These are phyloP conservation scores for Suhomyces faveliae DNA, from an alignment of 805 yeast genomes.

Conservation along the genomic window DNA sequence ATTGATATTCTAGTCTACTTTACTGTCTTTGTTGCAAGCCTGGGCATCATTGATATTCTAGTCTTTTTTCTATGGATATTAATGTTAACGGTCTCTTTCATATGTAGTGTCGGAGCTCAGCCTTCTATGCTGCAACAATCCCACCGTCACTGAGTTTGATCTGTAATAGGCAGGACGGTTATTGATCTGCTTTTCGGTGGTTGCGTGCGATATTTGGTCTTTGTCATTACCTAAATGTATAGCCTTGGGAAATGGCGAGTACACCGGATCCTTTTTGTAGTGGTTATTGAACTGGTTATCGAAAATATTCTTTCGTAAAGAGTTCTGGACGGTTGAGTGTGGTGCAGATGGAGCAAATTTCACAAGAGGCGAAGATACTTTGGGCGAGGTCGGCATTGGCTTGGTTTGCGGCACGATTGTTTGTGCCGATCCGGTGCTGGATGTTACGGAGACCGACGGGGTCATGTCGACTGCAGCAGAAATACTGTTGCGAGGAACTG, in stretches of 20 bases:
- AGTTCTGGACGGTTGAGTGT: conserved; percentile 16
- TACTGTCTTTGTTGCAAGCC: too few species aligned
- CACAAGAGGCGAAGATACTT: conserved; percentile 31
- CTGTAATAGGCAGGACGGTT: conserved; percentile 31
- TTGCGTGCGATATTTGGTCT: conserved; percentile 22
- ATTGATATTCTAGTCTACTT: too few species aligned
- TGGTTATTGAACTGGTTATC: conserved; percentile 42
- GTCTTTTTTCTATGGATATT: too few species aligned
- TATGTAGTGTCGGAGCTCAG: not conserved
- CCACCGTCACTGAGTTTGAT: conserved; percentile 41
- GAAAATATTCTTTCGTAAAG: conserved; percentile 12
- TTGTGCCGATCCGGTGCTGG: conserved; percentile 16
- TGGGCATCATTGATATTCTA: too few species aligned
- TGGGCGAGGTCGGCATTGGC: not conserved
- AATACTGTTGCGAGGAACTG: conserved; percentile 26
- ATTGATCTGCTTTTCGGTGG: conserved; percentile 16
- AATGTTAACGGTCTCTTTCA: not conserved
- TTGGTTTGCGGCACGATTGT: conserved; percentile 10
- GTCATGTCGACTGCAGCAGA: conserved; percentile 14
- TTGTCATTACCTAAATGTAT: conserved; percentile 37
- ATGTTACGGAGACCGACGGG: conserved; percentile 14
- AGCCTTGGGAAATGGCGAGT: conserved; percentile 41
- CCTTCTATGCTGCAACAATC: conserved; percentile 31
- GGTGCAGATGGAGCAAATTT: conserved; percentile 20
- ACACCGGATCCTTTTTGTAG: conserved; percentile 45